A percentile compares a stretch with the other conserved stretches of the same genome.
Conservation (phyloP, 768 basidiomycete species). For the Mycena olivaceomarginata region DNA sequence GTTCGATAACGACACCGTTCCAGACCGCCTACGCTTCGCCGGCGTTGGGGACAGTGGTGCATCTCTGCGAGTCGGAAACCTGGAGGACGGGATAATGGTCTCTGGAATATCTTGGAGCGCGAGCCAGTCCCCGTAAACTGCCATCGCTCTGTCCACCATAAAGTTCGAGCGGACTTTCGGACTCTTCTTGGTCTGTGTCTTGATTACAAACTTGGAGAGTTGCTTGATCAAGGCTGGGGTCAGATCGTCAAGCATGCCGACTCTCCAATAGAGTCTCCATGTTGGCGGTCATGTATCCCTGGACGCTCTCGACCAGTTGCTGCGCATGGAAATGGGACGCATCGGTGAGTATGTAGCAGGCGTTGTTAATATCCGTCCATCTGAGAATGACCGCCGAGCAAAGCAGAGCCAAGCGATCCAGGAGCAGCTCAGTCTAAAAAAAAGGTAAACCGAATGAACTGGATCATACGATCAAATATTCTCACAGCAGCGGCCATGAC, state of each 20-base stretch:
- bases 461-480: background rate
- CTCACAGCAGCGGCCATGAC: constrained; percentile 89
- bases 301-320: constrained; percentile 80
- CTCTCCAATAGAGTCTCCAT: constrained; percentile 92
- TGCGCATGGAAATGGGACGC: constrained; percentile 86
- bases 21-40: constrained; percentile 39
- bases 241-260: constrained; percentile 87
- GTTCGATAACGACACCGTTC: constrained; percentile 38
- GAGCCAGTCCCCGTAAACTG: constrained; percentile 83
- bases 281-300: constrained; percentile 88
- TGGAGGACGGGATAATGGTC: constrained; percentile 64
- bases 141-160: constrained; percentile 73
- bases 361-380: constrained; percentile 83
- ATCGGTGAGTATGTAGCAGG: constrained; percentile 86
- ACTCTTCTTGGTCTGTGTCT: constrained; percentile 78
- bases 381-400: constrained; percentile 87
- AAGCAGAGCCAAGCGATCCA: constrained; percentile 89
- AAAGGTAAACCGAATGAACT: constrained; percentile 28
- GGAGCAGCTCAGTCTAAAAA: constrained; percentile 87
- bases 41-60: constrained; percentile 39
- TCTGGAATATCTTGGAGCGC: constrained; percentile 79
- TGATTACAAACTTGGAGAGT: constrained; percentile 74
- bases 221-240: constrained; percentile 78
- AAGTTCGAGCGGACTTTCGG: constrained; percentile 77
- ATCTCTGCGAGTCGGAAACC: constrained; percentile 45